Evolutionary conservation across 2,329 filamentous ascomycete genomes (phyloP), one percentile per base, ranked within the genome.

Genomic region (Ceratocystis ficicola): DNA sequence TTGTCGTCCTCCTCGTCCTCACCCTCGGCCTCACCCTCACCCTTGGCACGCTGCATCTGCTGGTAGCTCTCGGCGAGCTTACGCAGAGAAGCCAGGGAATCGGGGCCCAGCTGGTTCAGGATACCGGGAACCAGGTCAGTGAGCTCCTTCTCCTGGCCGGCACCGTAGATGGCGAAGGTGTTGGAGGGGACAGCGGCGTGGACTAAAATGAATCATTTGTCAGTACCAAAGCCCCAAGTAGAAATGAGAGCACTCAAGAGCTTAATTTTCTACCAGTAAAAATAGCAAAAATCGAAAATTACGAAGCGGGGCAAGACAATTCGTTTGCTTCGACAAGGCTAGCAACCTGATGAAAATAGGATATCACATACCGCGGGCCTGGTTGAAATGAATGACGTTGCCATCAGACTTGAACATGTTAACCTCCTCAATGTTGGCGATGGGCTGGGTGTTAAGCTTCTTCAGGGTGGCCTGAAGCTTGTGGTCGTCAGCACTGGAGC

Each of bases 331-430:
- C 12, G 36, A 15, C 36, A 50, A 22, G 61, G 41, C 41, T 44
- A n/a, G 46, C 22, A 59, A 25, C 22, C 41, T 46, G 44, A 41
- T 44, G 64, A 36, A 55, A 62, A 41, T 62, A 20, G 17, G 25
- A 64, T 32, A 50, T 67, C 63, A 81, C 85, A 75, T 81, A 97
- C 94, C 94, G 84, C 96, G 96, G 73, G 94, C 94, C 75, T 90
- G 90, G 74, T 90, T 88, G 78, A 99, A 99, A 86, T 99, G 94
- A 76, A 99, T 97, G 78, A 99, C 94, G 79, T 99, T 99, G 79
- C 94, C 94, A 77, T 99, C 94, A 77, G 89, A 88, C 89, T 99
- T 99, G 88, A 99, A 99, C 94, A 99, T 99, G 88, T 99, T 99
- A 78, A 99, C 94, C 84, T 99, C 94, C 86, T 99, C 94, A 74